Conservation (phyloP, 73 alveolate genomes). For the Tetrahymena malaccensis region DNA sequence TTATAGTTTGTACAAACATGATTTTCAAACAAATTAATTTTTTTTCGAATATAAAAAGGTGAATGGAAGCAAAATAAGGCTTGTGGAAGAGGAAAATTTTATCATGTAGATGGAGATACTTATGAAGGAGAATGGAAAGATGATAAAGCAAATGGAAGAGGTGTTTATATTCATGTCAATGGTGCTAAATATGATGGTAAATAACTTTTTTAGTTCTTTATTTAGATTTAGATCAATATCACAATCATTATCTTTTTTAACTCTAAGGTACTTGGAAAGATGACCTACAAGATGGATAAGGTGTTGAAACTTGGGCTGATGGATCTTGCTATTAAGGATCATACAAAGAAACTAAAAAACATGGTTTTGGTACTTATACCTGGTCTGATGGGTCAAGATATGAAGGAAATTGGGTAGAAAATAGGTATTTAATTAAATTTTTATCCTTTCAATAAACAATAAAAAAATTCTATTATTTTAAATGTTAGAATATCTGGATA, state of each 20-base stretch:
- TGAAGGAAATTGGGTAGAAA: conserved; percentile 74
- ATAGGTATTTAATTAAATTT: neutral
- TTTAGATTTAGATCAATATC: neutral
- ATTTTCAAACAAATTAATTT: conserved; percentile 20
- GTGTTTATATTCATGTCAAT: conserved; percentile 48
- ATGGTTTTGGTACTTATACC: conserved; percentile 50
- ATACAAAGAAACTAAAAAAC: conserved; percentile 46
- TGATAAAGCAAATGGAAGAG: conserved; percentile 63
- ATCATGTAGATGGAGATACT: conserved; percentile 73
- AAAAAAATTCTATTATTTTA: neutral
- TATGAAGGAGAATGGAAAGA: conserved; percentile 70
- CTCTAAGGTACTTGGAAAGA: conserved; percentile 51
- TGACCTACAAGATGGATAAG: conserved; percentile 65
- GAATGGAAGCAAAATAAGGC: conserved; percentile 62
- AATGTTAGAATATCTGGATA: conserved; percentile 34
- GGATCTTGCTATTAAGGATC: conserved; percentile 55
- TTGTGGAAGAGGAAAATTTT: conserved; percentile 71
- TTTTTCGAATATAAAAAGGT: conserved; percentile 56
- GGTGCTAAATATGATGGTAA: conserved; percentile 68
- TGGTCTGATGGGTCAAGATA: conserved; percentile 77
- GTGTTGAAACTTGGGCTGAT: conserved; percentile 59
- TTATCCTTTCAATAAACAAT: no score
- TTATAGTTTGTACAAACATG: no score
- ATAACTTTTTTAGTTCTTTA: neutral
- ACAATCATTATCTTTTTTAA: neutral